Percentiles rank a stretch among this genome's conserved stretches.
Conservation (phyloP, 768 basidiomycete species). For the Xerocomus brunneocitrinus region DNA sequence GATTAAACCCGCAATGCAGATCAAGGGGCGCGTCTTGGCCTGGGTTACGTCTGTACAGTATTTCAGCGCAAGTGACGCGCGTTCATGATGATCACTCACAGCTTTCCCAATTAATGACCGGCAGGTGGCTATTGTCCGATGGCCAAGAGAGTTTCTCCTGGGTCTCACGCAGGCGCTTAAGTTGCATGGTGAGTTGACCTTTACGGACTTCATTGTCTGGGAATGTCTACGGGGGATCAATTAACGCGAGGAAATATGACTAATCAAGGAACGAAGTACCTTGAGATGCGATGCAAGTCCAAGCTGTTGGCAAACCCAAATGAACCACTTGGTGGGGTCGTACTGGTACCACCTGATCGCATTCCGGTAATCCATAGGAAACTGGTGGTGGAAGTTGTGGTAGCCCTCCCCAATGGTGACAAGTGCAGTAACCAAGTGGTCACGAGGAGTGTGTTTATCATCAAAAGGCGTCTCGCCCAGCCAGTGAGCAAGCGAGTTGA, state of each 20-base stretch:
- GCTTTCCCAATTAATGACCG: constrained; percentile 82
- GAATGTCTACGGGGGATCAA: constrained; percentile 36
- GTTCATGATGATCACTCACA: constrained; percentile 43
- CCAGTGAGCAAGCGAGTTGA: constrained; percentile 97
- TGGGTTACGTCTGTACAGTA: constrained; percentile 65
- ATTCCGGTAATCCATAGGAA: constrained; percentile 97
- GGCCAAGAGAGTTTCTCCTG: constrained; percentile 82
- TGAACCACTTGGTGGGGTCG: constrained; percentile 92
- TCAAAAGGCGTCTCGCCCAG: constrained; percentile 90
- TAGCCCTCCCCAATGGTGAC: constrained; percentile 94
- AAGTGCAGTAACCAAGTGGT: constrained; percentile 85
- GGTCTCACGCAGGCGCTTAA: constrained; percentile 78
- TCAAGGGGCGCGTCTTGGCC: constrained; percentile 69
- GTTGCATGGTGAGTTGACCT: constrained; percentile 90
- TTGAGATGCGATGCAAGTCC: constrained; percentile 58
- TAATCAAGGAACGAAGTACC: constrained; percentile 17
- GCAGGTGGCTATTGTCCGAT: constrained; percentile 65
- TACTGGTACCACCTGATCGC: constrained; percentile 91
- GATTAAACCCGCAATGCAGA: constrained; percentile 89
- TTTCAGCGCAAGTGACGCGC: not conserved
- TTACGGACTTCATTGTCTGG: constrained; percentile 74
- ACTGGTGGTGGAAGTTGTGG: constrained; percentile 97
- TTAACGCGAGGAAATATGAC: not conserved
- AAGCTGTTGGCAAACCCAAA: constrained; percentile 43
- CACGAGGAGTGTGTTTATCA: constrained; percentile 90